These are phyloP conservation scores for Termitomyces sp. DNA, from an alignment of 1,284 basidiomycete genomes.

Conservation along the genomic window DNA sequence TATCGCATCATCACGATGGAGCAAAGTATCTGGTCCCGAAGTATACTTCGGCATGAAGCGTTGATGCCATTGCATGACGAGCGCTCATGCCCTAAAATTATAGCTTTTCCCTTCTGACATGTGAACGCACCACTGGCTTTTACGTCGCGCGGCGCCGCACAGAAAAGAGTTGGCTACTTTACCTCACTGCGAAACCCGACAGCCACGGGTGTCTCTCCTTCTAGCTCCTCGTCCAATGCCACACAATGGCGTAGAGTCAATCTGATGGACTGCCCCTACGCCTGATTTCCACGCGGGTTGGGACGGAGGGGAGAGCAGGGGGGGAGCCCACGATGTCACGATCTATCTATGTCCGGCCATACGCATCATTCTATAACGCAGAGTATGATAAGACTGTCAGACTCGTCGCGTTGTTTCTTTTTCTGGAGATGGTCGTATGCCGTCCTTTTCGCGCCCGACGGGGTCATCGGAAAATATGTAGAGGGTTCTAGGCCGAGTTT, in stretches of 20 bases:
- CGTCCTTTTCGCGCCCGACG: background rate
- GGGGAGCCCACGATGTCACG: background rate
- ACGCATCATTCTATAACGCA: background rate
- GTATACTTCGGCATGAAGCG: constrained; percentile 61
- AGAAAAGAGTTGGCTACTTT: background rate
- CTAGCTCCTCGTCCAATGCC: background rate
- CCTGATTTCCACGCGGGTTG: background rate
- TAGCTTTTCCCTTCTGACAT: background rate
- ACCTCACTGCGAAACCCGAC: background rate
- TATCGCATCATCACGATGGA: constrained; percentile 56
- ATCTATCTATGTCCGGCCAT: constrained; percentile 4
- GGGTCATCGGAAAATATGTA: background rate
- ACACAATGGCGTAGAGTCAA: background rate
- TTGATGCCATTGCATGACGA: constrained; percentile 28
- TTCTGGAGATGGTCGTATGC: background rate
- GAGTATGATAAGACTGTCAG: background rate
- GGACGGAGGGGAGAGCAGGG: background rate
- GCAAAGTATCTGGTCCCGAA: constrained; percentile 65
- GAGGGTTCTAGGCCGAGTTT: background rate
- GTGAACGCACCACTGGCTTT: background rate
- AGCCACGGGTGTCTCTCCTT: background rate
- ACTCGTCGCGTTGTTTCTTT: background rate
- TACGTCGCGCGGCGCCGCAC: background rate
- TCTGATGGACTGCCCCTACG: background rate
- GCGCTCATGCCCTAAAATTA: background rate